Base-by-base conservation (phyloP, 148 eudicot genomes). In the Suaeda aralocaspica region DNA sequence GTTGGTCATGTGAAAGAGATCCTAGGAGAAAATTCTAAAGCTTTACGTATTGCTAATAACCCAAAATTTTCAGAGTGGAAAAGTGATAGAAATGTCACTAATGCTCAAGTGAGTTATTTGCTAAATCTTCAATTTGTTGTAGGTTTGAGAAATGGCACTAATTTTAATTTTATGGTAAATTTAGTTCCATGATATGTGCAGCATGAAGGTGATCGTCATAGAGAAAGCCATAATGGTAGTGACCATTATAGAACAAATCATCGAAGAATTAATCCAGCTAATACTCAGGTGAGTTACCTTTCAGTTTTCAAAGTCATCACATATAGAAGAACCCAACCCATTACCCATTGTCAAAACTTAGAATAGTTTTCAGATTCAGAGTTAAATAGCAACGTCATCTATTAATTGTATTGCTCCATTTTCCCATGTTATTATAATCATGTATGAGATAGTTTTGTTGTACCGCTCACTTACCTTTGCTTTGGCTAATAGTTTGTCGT, bases 11-110 rank as follows among this genome's bases (percentile, higher is more conserved):
- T 79, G 19, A 78, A 62, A 70, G 92, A 85, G 24, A 58, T 84
- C 72, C 72, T 87, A 59, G 91, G 89, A 26, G 88, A 84, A 13
- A 86, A 77, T 34, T 61, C 52, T 77, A 70, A 72, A 9, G 53
- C 74, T 46, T 68, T 82, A 60, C 82, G 75, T 59, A 70, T 82
- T 31, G 87, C 78, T 48, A 76, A 79, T 68, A 72, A 70, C 59
- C 72, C 81, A 22, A 80, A 79, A 71, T 74, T 70, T 55, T 70
- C n/a, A 68, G 80, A 72, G 18, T 55, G 58, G 65, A 80, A 70
- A 74, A 66, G 74, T 70, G 66, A 11, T 48, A 41, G 58, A 10
- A 73, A 25, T 58, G 59, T 70, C 74, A 72, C 73, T 51, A 62
- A 41, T 67, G 60, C 44, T 55, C 76, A 64, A 82, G 96, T 89